phyloP scores from a whole-genome alignment of 257 asterid genomes.

The Lavandula angustifolia region DNA sequence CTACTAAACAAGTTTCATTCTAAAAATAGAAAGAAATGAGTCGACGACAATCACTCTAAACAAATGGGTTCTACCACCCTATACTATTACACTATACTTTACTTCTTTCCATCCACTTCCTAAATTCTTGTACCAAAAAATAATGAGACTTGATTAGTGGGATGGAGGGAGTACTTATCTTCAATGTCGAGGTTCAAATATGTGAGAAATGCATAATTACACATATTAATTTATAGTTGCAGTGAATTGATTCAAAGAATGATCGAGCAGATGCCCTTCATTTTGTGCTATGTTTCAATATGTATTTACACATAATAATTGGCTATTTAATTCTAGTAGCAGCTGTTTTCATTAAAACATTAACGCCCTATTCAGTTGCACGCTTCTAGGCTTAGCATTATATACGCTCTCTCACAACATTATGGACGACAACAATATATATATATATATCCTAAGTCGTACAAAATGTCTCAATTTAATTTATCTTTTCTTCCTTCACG shows the following conservation, averaged over 20 bases:
- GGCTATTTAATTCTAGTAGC: slow-evolving; percentile 24
- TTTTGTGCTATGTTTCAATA: slow-evolving; percentile 1
- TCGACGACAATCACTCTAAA: no score
- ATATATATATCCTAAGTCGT: neutral
- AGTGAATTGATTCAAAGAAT: slow-evolving; percentile 26
- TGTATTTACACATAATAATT: slow-evolving; percentile 20
- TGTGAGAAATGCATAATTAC: neutral
- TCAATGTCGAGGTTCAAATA: neutral
- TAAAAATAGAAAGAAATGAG: no score
- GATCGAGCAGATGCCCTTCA: slow-evolving; percentile 30
- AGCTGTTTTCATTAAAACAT: neutral
- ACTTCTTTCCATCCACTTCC: no score
- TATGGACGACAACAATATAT: no score
- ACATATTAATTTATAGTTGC: neutral
- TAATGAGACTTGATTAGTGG: no score
- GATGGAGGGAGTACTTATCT: no score
- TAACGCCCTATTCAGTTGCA: slow-evolving; percentile 16
- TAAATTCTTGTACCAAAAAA: no score
- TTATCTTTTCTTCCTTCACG: neutral
- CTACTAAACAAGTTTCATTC: no score
- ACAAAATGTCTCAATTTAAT: neutral
- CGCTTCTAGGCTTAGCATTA: neutral
- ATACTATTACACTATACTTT: no score
- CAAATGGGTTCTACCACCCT: no score
- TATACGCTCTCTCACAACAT: no score